Percentiles rank a stretch among this genome's conserved stretches.
Evolutionary conservation across 441 rosid genomes (phyloP).

Genomic region (Macaranga tanarius): DNA sequence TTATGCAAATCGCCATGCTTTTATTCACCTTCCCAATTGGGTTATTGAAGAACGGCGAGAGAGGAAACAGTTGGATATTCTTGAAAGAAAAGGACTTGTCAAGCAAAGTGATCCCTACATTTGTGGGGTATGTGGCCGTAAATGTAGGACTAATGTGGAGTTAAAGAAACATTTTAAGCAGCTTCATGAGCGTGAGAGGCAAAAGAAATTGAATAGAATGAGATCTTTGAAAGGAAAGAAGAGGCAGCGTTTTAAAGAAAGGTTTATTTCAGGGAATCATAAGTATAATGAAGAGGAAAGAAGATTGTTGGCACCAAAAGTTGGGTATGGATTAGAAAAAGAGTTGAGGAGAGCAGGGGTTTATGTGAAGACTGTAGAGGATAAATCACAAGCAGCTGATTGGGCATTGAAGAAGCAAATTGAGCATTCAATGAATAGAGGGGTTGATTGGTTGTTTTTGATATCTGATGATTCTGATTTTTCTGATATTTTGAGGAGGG

Average conservation of each 20-base stretch:
- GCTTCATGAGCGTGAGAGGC: slow-evolving; percentile 82
- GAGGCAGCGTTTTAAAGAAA: slow-evolving; percentile 67
- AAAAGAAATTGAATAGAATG: slow-evolving; percentile 79
- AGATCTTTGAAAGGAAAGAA: slow-evolving; percentile 77
- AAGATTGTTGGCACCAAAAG: slow-evolving; percentile 56
- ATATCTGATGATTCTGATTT: slow-evolving; percentile 91
- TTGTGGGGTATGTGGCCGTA: slow-evolving; percentile 79
- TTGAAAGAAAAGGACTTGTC: slow-evolving; percentile 58
- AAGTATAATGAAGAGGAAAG: slow-evolving; percentile 80
- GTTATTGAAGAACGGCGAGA: slow-evolving; percentile 66
- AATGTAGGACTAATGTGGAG: slow-evolving; percentile 74
- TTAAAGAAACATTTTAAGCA: slow-evolving; percentile 82
- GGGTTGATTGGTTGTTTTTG: slow-evolving; percentile 80
- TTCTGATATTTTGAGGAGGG: slow-evolving; percentile 66
- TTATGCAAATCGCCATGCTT: slow-evolving; percentile 89
- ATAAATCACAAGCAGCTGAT: slow-evolving; percentile 95
- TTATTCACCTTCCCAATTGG: slow-evolving; percentile 78
- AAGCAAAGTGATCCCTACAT: slow-evolving; percentile 44
- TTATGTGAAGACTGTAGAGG: slow-evolving; percentile 77
- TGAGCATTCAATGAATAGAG: slow-evolving; percentile 80
- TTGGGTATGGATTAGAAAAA: slow-evolving; percentile 69
- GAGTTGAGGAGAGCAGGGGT: slow-evolving; percentile 86
- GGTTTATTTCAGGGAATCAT: slow-evolving; percentile 60
- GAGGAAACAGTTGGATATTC: slow-evolving; percentile 52
- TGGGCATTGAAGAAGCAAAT: slow-evolving; percentile 95